Conservation (phyloP, 2,329 filamentous ascomycete genomes). For the Tolypocladium tundrense region DNA sequence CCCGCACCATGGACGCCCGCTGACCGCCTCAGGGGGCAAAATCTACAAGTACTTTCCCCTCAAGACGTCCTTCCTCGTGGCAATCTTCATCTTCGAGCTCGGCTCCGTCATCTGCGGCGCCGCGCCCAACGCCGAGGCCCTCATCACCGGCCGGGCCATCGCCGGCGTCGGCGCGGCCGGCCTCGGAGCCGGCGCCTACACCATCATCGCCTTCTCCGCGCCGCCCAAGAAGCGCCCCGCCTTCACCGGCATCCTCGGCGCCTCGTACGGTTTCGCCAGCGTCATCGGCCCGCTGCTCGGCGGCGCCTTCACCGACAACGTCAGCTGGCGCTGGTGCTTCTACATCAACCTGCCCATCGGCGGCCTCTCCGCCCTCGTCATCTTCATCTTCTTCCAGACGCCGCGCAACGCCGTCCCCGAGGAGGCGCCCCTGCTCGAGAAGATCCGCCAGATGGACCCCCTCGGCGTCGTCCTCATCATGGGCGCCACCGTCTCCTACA, state of each 20-base stretch:
- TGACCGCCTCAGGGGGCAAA: slow-evolving; percentile 14
- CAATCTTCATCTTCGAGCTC: not conserved
- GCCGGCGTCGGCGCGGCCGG: slow-evolving; percentile 34
- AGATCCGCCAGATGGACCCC: slow-evolving; percentile 38
- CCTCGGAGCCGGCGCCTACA: slow-evolving; percentile 36
- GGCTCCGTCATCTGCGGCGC: not conserved
- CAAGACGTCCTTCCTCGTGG: not conserved
- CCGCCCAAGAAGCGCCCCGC: slow-evolving; percentile 22
- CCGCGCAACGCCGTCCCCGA: slow-evolving; percentile 26
- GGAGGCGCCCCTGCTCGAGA: slow-evolving; percentile 27
- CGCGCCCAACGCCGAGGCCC: not conserved
- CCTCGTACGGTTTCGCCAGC: slow-evolving; percentile 23
- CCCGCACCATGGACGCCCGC: slow-evolving; percentile 8
- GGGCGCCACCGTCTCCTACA: slow-evolving; percentile 29
- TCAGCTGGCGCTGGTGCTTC: slow-evolving; percentile 29
- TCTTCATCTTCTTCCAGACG: slow-evolving; percentile 31
- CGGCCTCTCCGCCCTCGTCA: slow-evolving; percentile 21
- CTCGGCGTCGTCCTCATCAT: slow-evolving; percentile 34
- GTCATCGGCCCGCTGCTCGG: slow-evolving; percentile 26
- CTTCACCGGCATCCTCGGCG: slow-evolving; percentile 27
- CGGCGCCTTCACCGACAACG: slow-evolving; percentile 25
- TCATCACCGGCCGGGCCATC: slow-evolving; percentile 30
- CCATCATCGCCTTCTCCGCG: slow-evolving; percentile 35
- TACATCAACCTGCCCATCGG: slow-evolving; percentile 29
- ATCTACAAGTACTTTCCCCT: not conserved